Evolutionary conservation across 2,329 filamentous ascomycete species (phyloP), one percentile per base, ranked within the genome.

Genomic region (Colletotrichum brevisporum): DNA sequence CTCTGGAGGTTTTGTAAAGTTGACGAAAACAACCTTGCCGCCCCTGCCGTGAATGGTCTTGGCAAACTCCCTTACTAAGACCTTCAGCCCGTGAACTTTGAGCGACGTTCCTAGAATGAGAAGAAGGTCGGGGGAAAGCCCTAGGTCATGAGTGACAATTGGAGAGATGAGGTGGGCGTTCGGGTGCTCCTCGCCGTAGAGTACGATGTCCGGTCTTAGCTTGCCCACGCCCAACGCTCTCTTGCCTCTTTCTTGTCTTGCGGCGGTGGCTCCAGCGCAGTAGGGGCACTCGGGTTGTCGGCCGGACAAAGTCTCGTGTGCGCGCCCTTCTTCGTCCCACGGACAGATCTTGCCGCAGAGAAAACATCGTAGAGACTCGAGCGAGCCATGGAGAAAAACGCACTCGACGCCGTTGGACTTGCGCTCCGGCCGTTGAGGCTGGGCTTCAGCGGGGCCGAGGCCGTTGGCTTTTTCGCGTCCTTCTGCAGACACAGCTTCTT

Each of bases 131-230:
- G 91, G 91, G 3, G 85, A 85, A 3, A 91, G 82, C 3, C 84
- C 84, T 1, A 93, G 81, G 74, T 94, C 91, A 68, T 92, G 89
- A 15, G 90, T 90, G 15, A 92, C 86, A 13, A 94, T 87, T 2
- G 89, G 88, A 24, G 89, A 90, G 71, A 94, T 91, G 5, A 91
- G 82, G 67, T 92, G 89, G 2, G 89, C 88, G 39, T 87, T 87
- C 0, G 91, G 91, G 73, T 94, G 90, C 60, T 93, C 90, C 75
- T 94, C 91, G 24, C 91, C 91, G 74, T 93, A 94, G 1, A 94
- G 82, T 2, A 94, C 91, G 73, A 94, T 92, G 73, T 94, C 91
- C 0, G 91, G 91, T 47, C 91, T 84, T 18, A 94, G 82, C 69
- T 90, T 90, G 41, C 91, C 91, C 3, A 93, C 86, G 4, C 90